Conservation (phyloP, 2,329 filamentous ascomycete species). For the Hymenotorrendiella dingleyae region DNA sequence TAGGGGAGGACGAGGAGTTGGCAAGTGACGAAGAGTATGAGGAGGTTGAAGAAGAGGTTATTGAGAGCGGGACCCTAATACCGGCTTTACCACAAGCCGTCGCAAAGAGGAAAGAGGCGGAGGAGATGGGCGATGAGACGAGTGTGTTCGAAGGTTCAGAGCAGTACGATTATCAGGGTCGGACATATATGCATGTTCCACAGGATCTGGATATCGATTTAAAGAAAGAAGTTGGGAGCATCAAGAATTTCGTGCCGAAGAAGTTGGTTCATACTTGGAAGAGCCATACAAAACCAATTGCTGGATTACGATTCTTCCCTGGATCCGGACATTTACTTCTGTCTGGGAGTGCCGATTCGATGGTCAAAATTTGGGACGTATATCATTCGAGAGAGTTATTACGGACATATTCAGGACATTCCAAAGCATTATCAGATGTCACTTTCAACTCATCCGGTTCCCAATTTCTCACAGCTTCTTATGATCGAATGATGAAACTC, state of each 20-base stretch:
- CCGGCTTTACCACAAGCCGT: conserved; percentile 49
- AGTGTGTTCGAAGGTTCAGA: conserved; percentile 80
- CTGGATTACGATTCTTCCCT: conserved; percentile 85
- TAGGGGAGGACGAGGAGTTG: conserved; percentile 66
- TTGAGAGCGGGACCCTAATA: conserved; percentile 59
- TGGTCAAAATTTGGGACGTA: conserved; percentile 89
- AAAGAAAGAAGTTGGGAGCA: conserved; percentile 69
- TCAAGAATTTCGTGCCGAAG: conserved; percentile 91
- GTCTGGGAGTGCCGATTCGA: conserved; percentile 83
- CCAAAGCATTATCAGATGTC: conserved; percentile 82
- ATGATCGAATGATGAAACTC: conserved; percentile 92
- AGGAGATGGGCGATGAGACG: conserved; percentile 65
- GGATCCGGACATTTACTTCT: conserved; percentile 80
- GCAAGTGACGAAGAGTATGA: conserved; percentile 76
- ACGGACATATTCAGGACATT: conserved; percentile 86
- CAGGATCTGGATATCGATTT: conserved; percentile 85
- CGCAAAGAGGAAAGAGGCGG: conserved; percentile 49
- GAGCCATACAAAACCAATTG: conserved; percentile 76
- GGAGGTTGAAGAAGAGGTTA: conserved; percentile 62
- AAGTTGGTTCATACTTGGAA: conserved; percentile 90
- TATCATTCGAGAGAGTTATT: conserved; percentile 86
- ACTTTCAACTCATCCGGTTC: conserved; percentile 79
- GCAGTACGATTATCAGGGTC: conserved; percentile 86
- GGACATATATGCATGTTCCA: conserved; percentile 96
- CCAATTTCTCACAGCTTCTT: conserved; percentile 85